Conservation (phyloP, 176 grass and related monocot species). For the Oryza rufipogon region DNA sequence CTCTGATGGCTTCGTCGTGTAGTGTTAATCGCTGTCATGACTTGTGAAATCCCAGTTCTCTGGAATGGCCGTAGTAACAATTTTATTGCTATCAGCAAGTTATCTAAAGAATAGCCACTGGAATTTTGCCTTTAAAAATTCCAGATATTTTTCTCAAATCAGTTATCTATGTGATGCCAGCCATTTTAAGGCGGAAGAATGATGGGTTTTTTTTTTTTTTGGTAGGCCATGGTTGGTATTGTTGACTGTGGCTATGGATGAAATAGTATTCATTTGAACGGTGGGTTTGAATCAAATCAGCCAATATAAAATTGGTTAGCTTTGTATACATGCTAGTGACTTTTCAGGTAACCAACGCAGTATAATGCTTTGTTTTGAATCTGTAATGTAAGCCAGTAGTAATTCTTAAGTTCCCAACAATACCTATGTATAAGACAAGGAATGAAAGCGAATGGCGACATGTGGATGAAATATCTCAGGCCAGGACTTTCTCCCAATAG, state of each 20-base stretch:
- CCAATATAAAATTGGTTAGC: no score
- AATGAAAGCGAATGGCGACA: not conserved
- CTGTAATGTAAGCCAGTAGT: not conserved
- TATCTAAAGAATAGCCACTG: not conserved
- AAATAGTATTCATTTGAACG: not conserved
- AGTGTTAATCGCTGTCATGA: not conserved
- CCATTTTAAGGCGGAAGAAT: not conserved
- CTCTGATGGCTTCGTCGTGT: constrained; percentile 10
- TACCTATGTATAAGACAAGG: not conserved
- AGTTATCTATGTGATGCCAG: not conserved
- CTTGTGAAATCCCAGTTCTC: not conserved
- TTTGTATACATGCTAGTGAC: not conserved
- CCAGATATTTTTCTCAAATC: not conserved
- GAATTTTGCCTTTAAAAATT: not conserved
- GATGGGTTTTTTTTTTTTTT: not conserved
- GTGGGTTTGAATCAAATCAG: not conserved
- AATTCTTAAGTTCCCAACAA: not conserved
- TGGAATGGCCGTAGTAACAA: not conserved
- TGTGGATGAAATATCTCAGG: not conserved
- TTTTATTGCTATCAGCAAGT: not conserved
- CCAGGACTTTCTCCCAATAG: not conserved
- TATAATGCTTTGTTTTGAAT: not conserved
- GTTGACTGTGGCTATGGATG: not conserved
- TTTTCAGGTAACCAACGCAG: not conserved
- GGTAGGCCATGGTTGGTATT: not conserved